Percentiles rank a stretch among this genome's conserved stretches.
These are phyloP conservation scores for Hypericum perforatum DNA, from an alignment of 345 rosid genomes.

Conservation along the genomic window DNA sequence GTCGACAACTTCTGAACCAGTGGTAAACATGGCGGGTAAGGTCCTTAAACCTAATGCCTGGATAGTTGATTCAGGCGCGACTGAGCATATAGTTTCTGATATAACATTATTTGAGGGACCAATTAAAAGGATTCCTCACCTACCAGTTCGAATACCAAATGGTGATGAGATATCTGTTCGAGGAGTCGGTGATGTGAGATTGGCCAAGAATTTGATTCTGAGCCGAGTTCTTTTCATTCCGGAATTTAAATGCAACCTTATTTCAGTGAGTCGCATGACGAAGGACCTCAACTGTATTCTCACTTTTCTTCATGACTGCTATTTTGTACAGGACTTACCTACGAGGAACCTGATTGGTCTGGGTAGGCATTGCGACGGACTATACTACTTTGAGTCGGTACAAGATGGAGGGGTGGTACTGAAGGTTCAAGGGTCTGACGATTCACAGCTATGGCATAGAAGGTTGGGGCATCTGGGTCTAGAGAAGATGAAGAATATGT, in stretches of 20 bases:
- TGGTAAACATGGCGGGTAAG: neutral
- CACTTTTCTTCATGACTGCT: neutral
- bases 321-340: constrained; percentile 4
- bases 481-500: neutral
- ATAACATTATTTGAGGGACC: neutral
- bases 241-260: neutral
- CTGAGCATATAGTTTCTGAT: neutral
- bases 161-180: neutral
- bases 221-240: neutral
- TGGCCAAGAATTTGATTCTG: neutral
- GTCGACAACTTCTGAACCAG: neutral
- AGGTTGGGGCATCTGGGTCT: neutral
- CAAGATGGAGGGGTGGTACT: neutral
- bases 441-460: neutral
- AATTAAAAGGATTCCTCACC: neutral
- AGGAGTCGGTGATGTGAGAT: neutral
- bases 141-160: neutral
- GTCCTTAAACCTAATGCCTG: neutral
- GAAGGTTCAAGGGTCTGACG: neutral
- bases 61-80: neutral
- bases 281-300: neutral
- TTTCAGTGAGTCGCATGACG: neutral
- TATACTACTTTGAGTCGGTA: constrained; percentile 1
- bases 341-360: constrained; percentile 12
- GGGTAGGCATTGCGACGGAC: constrained; percentile 1